Percentiles rank a stretch among this genome's conserved stretches.
phyloP scores from a whole-genome alignment of 2,329 filamentous ascomycete genomes.

The Curvularia eragrostidis region DNA sequence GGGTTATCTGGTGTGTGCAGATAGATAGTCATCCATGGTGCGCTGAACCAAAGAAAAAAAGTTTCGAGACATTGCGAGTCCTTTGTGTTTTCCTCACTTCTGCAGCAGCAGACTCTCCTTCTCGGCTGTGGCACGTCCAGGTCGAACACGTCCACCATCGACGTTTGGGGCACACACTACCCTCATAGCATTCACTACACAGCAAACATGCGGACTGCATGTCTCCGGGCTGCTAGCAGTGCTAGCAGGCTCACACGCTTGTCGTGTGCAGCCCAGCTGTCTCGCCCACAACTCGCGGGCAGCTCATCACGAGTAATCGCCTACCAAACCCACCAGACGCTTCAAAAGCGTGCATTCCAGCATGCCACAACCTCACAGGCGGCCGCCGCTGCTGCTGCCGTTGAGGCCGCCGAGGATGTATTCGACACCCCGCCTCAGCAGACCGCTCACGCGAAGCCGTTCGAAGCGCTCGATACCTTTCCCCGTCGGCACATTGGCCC shows the following conservation, averaged over 20 bases:
- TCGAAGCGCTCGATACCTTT: slow-evolving; percentile 68
- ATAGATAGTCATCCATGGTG: slow-evolving; percentile 8
- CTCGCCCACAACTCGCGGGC: slow-evolving; percentile 29
- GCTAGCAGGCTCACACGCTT: slow-evolving; percentile 36
- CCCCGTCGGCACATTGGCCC: slow-evolving; percentile 87
- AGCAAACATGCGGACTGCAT: slow-evolving; percentile 41
- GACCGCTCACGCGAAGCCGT: slow-evolving; percentile 33
- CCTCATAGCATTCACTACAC: slow-evolving; percentile 6
- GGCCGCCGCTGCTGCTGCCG: slow-evolving; percentile 26
- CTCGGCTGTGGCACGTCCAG: slow-evolving; percentile 3
- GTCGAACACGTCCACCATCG: slow-evolving; percentile 4
- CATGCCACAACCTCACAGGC: slow-evolving; percentile 26
- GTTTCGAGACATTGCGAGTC: slow-evolving; percentile 9
- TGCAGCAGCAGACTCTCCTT: background rate
- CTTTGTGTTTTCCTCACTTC: slow-evolving; percentile 7
- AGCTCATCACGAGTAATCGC: slow-evolving; percentile 25
- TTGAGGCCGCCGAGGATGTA: slow-evolving; percentile 39
- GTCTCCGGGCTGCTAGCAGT: slow-evolving; percentile 42
- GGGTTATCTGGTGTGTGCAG: slow-evolving; percentile 11
- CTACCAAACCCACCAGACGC: slow-evolving; percentile 24
- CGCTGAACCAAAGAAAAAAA: background rate
- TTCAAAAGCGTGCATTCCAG: slow-evolving; percentile 35
- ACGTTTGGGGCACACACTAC: background rate
- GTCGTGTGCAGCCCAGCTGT: slow-evolving; percentile 28
- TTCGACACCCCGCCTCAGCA: slow-evolving; percentile 37